Evolutionary conservation across 2,329 filamentous ascomycete species (phyloP), one percentile per base, ranked within the genome.

Genomic region (Penicillium sp.): DNA sequence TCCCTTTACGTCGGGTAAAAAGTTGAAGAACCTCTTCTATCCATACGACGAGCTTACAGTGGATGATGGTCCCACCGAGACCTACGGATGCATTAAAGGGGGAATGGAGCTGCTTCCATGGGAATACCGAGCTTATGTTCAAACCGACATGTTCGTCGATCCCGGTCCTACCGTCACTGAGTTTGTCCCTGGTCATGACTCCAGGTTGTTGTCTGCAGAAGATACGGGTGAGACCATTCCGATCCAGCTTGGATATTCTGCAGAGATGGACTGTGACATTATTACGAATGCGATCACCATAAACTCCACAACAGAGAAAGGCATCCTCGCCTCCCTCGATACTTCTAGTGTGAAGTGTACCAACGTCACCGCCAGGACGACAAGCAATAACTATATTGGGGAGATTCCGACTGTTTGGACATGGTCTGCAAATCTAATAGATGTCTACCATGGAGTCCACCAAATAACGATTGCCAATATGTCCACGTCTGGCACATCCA

Each of bases 21-120:
- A 77, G 1, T 85, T 89, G 60, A 84, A 83, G 66, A 88, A 87
- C 63, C 67, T 89, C 11, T 86, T 89, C 68, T 84, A 83, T 65
- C 85, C 85, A 0, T 85, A 84, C 62, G 84, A 86, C 25, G 79
- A 84, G 59, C 75, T 81, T 54, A 79, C 72, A 0, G 73, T 88
- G 16, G 75, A 77, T 47, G 67, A 71, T 1, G 81, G 83, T 1
- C 69, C 75, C 1, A 69, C 76, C 4, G 74, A 73, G 85, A 39
- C 78, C 77, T 43, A 79, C 80, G 54, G 77, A 77, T 2, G 80
- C 80, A 1, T 74, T 67, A 0, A 70, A 78, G 3, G 73, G 67
- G 48, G 69, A 21, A 69, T 88, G 45, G 80, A 78, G 21, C 75
- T 88, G 74, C 70, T 77, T 3, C 73, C 80, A 0, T 89, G 80